phyloP scores from a whole-genome alignment of 306 rosid species.

The Oxytropis ochrocephala region DNA sequence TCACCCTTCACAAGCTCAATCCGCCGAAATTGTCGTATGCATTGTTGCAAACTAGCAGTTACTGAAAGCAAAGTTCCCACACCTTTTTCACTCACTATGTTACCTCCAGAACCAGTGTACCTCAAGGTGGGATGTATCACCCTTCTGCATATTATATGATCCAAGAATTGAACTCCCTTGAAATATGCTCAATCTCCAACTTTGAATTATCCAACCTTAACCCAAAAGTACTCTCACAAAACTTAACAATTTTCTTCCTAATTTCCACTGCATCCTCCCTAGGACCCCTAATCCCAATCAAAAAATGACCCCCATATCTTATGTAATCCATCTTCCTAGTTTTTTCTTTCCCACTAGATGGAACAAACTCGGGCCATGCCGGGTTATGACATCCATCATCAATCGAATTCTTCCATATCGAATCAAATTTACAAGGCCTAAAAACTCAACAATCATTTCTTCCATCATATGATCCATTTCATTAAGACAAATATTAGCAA shows the following conservation, averaged over 20 bases:
- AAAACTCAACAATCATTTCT: conserved; percentile 53
- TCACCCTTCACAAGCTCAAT: conserved; percentile 79
- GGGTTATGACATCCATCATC: conserved; percentile 90
- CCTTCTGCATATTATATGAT: conserved; percentile 79
- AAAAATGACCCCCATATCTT: conserved; percentile 76
- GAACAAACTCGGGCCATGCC: conserved; percentile 95
- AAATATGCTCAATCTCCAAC: conserved; percentile 80
- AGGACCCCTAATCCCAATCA: conserved; percentile 88
- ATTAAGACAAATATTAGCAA: conserved; percentile 69
- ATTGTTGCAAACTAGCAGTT: conserved; percentile 80
- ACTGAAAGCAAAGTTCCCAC: conserved; percentile 93
- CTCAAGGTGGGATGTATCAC: conserved; percentile 88
- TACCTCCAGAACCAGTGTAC: conserved; percentile 78
- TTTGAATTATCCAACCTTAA: conserved; percentile 76
- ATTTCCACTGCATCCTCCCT: conserved; percentile 76
- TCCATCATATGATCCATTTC: conserved; percentile 72
- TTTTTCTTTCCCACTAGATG: conserved; percentile 76
- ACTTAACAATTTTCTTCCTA: conserved; percentile 55
- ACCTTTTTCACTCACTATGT: conserved; percentile 78
- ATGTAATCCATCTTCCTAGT: conserved; percentile 89
- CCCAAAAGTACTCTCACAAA: conserved; percentile 60
- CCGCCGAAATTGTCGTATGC: conserved; percentile 75
- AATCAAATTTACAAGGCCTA: conserved; percentile 70
- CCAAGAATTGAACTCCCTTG: conserved; percentile 81
- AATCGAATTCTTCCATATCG: conserved; percentile 73